Base-by-base conservation (phyloP, 2,329 filamentous ascomycete genomes). In the Curvularia hawaiiensis region DNA sequence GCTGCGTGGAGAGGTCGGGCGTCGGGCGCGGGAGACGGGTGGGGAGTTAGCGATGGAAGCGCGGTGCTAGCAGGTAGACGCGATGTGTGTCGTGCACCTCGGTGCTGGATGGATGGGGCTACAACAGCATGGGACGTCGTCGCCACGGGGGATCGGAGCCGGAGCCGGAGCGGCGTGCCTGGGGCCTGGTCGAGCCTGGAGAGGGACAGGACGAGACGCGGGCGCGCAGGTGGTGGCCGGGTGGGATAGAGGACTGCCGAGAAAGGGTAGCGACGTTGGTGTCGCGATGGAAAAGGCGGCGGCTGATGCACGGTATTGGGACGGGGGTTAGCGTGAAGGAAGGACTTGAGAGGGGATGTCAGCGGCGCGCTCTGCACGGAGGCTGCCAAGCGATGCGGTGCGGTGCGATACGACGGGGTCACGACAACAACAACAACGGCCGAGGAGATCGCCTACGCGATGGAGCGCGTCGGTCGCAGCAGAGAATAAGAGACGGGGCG, bases 81-180 rank as follows among this genome's bases (percentile, higher is more conserved):
- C 59, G 60, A 55, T 39, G 14, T 59, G 60, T 59, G 60, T 46
- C 58, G 59, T 58, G 67, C 67, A 68, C 67, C 62, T 67, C 58
- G 60, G 69, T 68, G 71, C 69, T 64, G 56, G 52, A 59, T 43
- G 44, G 56, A 59, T 48, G 45, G 45, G 64, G 41, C 54, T 68
- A 70, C 54, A 69, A 60, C 54, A 69, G 69, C 71, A 74, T 74
- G 64, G 65, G 66, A 63, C 45, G 67, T 58, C 66, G 68, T 69
- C 63, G 68, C 68, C 65, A 66, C 59, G 64, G 59, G 41, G 33
- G 61, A 54, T 63, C 60, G 53, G 50, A 57, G 59, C 49, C 52
- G 63, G 43, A 56, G 61, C 58, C 62, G 59, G 47, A 53, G 64
- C 62, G 62, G 53, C 48, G 54, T 52, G 62, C 53, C 54, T 55